Evolutionary conservation across 1,284 basidiomycete species (phyloP).

Genomic region (Anthracocystis setariae): DNA sequence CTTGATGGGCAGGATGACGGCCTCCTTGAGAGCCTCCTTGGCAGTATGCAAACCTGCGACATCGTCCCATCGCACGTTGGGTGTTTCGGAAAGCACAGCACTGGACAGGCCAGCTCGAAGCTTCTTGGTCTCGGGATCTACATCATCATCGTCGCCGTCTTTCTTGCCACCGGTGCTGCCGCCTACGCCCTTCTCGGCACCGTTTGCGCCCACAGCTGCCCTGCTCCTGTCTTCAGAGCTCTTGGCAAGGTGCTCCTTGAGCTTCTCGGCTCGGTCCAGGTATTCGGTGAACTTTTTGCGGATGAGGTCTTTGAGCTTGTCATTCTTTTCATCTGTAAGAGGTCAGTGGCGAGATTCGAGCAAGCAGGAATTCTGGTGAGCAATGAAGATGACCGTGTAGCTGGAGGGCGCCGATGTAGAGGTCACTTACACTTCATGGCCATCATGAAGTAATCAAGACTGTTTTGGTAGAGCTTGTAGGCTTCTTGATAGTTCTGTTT

Average conservation of each 20-base stretch:
- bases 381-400: background rate
- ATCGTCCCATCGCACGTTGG: conserved; percentile 97
- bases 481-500: conserved; percentile 94
- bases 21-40: conserved; percentile 96
- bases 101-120: conserved; percentile 85
- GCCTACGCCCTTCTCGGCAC: conserved; percentile 72
- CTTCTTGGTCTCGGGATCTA: conserved; percentile 94
- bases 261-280: conserved; percentile 86
- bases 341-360: background rate
- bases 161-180: conserved; percentile 76
- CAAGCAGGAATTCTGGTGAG: background rate
- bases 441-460: conserved; percentile 98
- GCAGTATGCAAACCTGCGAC: conserved; percentile 94
- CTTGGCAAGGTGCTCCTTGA: conserved; percentile 75
- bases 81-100: conserved; percentile 91
- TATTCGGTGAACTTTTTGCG: conserved; percentile 91
- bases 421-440: conserved; percentile 76
- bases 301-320: conserved; percentile 88
- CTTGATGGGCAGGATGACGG: conserved; percentile 97
- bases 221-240: conserved; percentile 77
- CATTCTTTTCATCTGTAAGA: conserved; percentile 90
- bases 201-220: conserved; percentile 82
- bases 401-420: background rate
- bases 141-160: conserved; percentile 78
- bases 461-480: conserved; percentile 87